Evolutionary conservation across 495 filamentous ascomycete genomes (phyloP).

Genomic region (Neurospora sp.): DNA sequence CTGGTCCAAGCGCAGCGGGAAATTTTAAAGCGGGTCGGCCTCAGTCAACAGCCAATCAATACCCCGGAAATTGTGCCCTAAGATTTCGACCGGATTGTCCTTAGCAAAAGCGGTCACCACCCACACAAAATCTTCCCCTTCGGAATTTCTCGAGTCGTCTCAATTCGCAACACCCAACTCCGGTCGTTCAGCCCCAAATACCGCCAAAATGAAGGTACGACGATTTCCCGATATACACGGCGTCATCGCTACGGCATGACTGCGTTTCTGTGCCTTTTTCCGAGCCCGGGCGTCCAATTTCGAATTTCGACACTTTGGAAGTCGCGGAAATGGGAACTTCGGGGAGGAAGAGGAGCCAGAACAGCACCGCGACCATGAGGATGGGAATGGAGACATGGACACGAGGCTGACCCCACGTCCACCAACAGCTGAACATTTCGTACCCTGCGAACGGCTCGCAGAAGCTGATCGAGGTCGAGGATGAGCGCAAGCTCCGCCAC

Average conservation of each 20-base stretch:
- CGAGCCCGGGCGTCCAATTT: not conserved
- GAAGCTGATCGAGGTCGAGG: constrained; percentile 96
- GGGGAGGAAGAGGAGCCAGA: not conserved
- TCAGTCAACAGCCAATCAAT: constrained; percentile 10
- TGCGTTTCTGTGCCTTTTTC: not conserved
- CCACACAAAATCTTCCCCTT: constrained; percentile 27
- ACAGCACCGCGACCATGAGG: not conserved
- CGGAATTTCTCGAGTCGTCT: constrained; percentile 14
- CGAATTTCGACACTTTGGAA: not conserved
- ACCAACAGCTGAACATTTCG: constrained; percentile 83
- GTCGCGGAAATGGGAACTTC: not conserved
- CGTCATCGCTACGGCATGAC: not conserved
- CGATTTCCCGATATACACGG: not conserved
- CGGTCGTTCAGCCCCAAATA: constrained; percentile 22
- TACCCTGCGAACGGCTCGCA: constrained; percentile 98
- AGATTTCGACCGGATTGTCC: constrained; percentile 10
- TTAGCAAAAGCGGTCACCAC: not conserved
- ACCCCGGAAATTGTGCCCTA: constrained; percentile 20
- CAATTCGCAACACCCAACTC: constrained; percentile 19
- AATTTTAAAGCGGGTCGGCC: not conserved
- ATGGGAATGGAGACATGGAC: not conserved
- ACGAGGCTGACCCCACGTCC: constrained; percentile 11
- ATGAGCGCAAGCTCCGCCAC: constrained; percentile 71
- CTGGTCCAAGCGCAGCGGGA: not conserved
- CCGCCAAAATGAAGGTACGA: constrained; percentile 31